Percentiles rank a stretch among this genome's conserved stretches.
These are phyloP conservation scores for Gossypium schwendimanii DNA, from an alignment of 441 rosid species.

Conservation along the genomic window DNA sequence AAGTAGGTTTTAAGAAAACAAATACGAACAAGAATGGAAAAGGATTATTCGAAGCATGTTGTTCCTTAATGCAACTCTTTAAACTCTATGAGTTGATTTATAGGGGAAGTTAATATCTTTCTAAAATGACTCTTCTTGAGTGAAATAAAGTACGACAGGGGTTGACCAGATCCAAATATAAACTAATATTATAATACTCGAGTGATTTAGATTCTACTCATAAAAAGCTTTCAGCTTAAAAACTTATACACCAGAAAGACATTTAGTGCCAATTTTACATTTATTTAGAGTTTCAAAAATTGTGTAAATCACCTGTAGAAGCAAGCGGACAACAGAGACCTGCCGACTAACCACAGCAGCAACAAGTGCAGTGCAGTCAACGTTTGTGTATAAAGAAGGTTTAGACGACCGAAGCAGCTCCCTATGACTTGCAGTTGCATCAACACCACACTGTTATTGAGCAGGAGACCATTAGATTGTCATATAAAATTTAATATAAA, in stretches of 20 bases:
- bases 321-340: constrained; percentile 52
- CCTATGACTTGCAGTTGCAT: constrained; percentile 56
- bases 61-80: not conserved
- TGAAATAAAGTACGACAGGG: not conserved
- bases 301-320: constrained; percentile 52
- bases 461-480: constrained; percentile 11
- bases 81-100: not conserved
- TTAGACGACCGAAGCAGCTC: constrained; percentile 70
- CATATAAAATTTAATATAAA: not conserved
- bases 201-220: not conserved
- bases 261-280: not conserved
- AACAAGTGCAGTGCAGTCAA: constrained; percentile 77
- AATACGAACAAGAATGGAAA: not conserved
- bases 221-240: not conserved
- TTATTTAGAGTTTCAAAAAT: not conserved
- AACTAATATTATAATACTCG: not conserved
- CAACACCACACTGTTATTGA: constrained; percentile 69
- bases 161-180: not conserved
- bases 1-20: not conserved
- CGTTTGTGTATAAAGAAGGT: constrained; percentile 82
- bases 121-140: not conserved
- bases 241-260: not conserved
- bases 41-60: too few relatives aligned
- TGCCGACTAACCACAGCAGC: constrained; percentile 86
- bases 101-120: not conserved